A percentile compares a stretch with the other conserved stretches of the same genome.
phyloP scores from a whole-genome alignment of 1,284 basidiomycete species.

The Athelia sp. region DNA sequence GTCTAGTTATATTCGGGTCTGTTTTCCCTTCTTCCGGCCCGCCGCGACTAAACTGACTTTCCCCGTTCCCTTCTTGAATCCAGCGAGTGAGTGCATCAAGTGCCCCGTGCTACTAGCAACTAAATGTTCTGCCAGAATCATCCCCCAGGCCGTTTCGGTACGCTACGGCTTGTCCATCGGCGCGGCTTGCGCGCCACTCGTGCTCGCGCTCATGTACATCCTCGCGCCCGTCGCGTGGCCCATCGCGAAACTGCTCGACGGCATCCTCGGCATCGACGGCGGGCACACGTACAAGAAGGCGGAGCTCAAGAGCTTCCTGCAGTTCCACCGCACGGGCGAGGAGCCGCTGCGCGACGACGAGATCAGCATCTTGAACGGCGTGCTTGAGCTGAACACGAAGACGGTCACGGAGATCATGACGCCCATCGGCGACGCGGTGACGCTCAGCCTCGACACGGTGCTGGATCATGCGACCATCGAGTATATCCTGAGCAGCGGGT shows the following conservation, averaged over 20 bases:
- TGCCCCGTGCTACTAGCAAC: neutral
- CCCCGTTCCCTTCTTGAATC: neutral
- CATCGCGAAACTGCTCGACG: conserved; percentile 83
- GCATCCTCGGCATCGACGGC: conserved; percentile 67
- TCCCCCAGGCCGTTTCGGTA: conserved; percentile 85
- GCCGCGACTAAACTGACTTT: no score
- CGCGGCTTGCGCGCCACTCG: conserved; percentile 81
- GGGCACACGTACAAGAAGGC: conserved; percentile 86
- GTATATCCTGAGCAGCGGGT: conserved; percentile 76
- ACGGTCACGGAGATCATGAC: conserved; percentile 87
- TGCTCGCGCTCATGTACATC: conserved; percentile 76
- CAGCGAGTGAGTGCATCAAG: conserved; percentile 40
- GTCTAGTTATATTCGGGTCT: conserved; percentile 76
- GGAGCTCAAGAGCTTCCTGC: conserved; percentile 89
- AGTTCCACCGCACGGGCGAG: conserved; percentile 84
- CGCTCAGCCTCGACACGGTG: conserved; percentile 71
- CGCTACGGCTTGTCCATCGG: conserved; percentile 83
- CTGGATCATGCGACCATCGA: conserved; percentile 80
- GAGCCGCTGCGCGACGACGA: conserved; percentile 88
- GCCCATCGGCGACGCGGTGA: conserved; percentile 78
- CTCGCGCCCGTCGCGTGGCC: conserved; percentile 86
- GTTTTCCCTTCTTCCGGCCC: no score
- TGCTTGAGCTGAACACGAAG: conserved; percentile 82
- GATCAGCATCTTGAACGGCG: conserved; percentile 85
- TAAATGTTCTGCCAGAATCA: conserved; percentile 52